Evolutionary conservation across 345 rosid species (phyloP).

Genomic region (Lepidium didymum): DNA sequence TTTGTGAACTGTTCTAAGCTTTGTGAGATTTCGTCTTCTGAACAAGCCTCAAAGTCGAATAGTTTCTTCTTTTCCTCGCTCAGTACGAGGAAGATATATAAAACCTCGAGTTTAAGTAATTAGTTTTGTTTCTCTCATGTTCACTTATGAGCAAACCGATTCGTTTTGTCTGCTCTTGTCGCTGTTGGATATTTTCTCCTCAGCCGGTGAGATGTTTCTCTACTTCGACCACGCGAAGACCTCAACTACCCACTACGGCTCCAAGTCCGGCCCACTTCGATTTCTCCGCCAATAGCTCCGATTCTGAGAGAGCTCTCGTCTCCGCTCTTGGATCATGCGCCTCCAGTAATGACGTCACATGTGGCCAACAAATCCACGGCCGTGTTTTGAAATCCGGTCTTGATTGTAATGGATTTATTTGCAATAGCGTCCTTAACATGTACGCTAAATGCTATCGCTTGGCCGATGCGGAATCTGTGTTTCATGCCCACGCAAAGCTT

Average conservation of each 20-base stretch:
- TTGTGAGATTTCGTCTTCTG: background rate
- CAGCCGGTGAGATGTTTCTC: conserved; percentile 36
- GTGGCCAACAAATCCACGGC: conserved; percentile 51
- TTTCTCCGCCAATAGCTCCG: background rate
- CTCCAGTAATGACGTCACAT: conserved; percentile 25
- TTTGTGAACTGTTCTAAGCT: background rate
- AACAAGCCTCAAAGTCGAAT: too few species aligned
- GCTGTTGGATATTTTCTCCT: conserved; percentile 4
- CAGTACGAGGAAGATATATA: too few species aligned
- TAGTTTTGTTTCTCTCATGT: conserved; percentile 19
- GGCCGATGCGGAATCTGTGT: conserved; percentile 45
- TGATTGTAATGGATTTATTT: conserved; percentile 50
- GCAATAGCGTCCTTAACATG: conserved; percentile 67
- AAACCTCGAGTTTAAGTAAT: background rate
- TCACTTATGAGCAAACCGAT: conserved; percentile 40
- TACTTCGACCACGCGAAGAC: background rate
- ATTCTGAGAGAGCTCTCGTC: conserved; percentile 37
- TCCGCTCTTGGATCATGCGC: conserved; percentile 57
- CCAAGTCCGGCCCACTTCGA: conserved; percentile 13
- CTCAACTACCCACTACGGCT: background rate
- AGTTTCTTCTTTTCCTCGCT: too few species aligned
- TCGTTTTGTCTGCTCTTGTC: conserved; percentile 24
- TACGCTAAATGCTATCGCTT: conserved; percentile 59
- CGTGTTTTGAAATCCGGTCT: conserved; percentile 48
- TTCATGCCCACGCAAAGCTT: conserved; percentile 21